These are phyloP conservation scores for Leucocoprinus sp. DNA, from an alignment of 768 basidiomycete genomes.

Conservation along the genomic window DNA sequence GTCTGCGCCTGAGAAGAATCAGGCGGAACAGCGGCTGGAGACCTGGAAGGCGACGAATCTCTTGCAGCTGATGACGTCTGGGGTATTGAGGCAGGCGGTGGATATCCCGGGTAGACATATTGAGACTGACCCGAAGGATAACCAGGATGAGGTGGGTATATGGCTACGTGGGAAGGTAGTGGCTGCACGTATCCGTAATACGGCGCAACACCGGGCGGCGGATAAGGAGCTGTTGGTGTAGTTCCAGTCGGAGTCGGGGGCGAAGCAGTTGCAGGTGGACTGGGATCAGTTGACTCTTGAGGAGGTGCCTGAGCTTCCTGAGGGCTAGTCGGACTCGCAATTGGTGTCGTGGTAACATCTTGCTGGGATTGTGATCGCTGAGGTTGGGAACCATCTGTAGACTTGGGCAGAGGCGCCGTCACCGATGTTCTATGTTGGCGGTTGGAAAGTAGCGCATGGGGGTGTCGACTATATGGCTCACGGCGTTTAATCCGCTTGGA, in stretches of 20 bases:
- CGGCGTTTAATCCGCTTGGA: conserved; percentile 34
- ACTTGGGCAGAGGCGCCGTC: conserved; percentile 11
- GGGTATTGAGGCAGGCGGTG: too few relatives aligned
- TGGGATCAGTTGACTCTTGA: conserved; percentile 21
- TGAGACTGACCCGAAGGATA: too few relatives aligned
- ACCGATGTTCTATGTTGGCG: conserved; percentile 29
- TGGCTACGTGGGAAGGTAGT: too few relatives aligned
- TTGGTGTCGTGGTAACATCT: neutral
- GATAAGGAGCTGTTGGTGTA: conserved; percentile 17
- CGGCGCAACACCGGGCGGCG: conserved; percentile 22
- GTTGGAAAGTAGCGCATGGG: conserved; percentile 21
- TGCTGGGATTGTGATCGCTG: neutral
- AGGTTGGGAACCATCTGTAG: neutral
- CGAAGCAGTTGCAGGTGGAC: conserved; percentile 8
- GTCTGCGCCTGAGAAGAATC: too few relatives aligned
- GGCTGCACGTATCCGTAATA: conserved; percentile 19
- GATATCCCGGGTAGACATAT: too few relatives aligned
- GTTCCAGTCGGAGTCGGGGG: conserved; percentile 3
- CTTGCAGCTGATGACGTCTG: too few relatives aligned
- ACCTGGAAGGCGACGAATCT: too few relatives aligned
- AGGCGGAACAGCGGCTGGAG: too few relatives aligned
- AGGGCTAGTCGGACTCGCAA: conserved; percentile 1
- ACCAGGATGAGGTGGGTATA: too few relatives aligned
- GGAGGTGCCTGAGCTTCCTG: conserved; percentile 11
- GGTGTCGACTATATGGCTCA: conserved; percentile 28